Evolutionary conservation across 768 basidiomycete species (phyloP).

Genomic region (Galerina sulciceps): DNA sequence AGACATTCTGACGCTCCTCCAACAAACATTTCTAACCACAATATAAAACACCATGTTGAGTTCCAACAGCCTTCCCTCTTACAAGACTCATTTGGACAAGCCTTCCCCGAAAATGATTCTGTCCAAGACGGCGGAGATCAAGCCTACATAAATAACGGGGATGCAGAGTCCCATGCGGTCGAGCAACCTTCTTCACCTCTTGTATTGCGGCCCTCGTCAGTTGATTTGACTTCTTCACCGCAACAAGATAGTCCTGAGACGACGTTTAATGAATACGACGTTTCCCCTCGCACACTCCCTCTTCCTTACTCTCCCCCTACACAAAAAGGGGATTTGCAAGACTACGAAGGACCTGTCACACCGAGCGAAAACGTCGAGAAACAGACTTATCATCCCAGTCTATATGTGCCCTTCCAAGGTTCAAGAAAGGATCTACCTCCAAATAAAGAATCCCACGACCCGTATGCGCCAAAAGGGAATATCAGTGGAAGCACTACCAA

Average conservation of each 20-base stretch:
- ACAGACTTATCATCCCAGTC: slow-evolving; percentile 9
- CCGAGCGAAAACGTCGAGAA: background rate
- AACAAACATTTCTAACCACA: background rate
- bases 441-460: slow-evolving; percentile 30
- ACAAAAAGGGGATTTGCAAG: slow-evolving; percentile 4
- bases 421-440: slow-evolving; percentile 10
- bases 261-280: background rate
- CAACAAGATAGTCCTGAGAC: background rate
- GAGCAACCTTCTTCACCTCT: background rate
- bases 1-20: background rate
- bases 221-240: background rate
- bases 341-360: background rate
- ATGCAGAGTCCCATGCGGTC: background rate
- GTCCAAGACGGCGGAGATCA: background rate
- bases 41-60: background rate
- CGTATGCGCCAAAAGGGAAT: slow-evolving; percentile 37
- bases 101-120: background rate
- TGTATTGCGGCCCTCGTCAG: background rate
- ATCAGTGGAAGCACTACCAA: slow-evolving; percentile 16
- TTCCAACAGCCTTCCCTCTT: background rate
- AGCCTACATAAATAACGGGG: background rate
- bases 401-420: slow-evolving; percentile 13
- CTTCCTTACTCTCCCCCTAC: slow-evolving; percentile 25
- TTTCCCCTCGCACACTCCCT: slow-evolving; percentile 24
- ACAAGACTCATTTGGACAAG: background rate